Evolutionary conservation across 768 basidiomycete species (phyloP).

Genomic region (Podaxis pistillaris): DNA sequence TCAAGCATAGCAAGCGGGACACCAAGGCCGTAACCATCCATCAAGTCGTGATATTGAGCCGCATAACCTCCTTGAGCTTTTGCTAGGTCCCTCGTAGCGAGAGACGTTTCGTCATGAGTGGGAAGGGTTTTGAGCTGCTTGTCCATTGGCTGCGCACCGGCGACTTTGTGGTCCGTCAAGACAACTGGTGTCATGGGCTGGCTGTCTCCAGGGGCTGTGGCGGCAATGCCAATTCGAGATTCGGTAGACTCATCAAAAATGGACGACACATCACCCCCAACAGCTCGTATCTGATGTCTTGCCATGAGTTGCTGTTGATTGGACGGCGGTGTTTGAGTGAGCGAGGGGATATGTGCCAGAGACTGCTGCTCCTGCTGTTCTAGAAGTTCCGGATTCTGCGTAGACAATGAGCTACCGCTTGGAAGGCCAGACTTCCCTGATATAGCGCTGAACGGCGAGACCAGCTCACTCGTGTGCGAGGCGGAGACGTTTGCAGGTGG

Average conservation of each 20-base stretch:
- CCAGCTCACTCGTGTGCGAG: background rate
- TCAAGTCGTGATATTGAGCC: slow-evolving; percentile 1
- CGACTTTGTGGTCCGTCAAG: background rate
- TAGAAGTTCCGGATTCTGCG: background rate
- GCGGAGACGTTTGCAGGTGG: background rate
- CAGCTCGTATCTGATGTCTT: background rate
- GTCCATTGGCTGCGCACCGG: background rate
- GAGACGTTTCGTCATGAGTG: background rate
- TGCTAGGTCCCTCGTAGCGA: background rate
- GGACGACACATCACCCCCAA: background rate
- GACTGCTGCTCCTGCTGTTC: slow-evolving; percentile 1
- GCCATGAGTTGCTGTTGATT: background rate
- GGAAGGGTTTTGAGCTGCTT: background rate
- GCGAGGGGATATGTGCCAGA: background rate
- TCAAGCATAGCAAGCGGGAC: slow-evolving; percentile 2
- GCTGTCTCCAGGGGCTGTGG: background rate
- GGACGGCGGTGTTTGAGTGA: background rate
- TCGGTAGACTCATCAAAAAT: background rate
- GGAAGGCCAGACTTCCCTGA: background rate
- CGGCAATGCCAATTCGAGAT: background rate
- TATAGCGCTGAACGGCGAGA: background rate
- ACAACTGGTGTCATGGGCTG: background rate
- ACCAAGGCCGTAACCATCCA: slow-evolving; percentile 8
- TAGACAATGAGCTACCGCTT: background rate
- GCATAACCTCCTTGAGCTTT: slow-evolving; percentile 1